These are phyloP conservation scores for Barnettozyma sp. DNA, from an alignment of 805 yeast species.

Conservation along the genomic window DNA sequence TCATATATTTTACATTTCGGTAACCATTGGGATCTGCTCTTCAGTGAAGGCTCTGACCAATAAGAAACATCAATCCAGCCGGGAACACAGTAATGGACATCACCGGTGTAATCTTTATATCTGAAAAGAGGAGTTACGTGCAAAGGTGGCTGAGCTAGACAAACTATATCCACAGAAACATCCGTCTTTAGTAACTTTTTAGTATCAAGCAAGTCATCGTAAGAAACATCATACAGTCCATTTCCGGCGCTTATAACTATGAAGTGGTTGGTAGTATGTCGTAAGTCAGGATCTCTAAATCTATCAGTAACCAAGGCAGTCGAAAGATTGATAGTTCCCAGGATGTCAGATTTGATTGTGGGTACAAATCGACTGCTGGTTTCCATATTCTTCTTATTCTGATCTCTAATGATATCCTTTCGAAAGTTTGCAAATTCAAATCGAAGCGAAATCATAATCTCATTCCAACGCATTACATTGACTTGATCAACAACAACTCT, in stretches of 20 bases:
- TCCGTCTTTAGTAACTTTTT: conserved; percentile 71
- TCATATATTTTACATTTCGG: conserved; percentile 94
- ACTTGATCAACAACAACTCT: conserved; percentile 95
- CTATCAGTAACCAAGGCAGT: conserved; percentile 70
- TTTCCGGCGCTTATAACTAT: conserved; percentile 87
- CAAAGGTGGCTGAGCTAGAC: conserved; percentile 84
- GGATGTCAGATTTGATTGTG: conserved; percentile 79
- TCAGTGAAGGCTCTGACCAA: conserved; percentile 52
- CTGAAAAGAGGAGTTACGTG: conserved; percentile 89
- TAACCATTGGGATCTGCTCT: conserved; percentile 59
- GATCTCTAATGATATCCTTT: conserved; percentile 54
- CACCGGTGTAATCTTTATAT: conserved; percentile 45
- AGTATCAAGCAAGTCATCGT: conserved; percentile 64
- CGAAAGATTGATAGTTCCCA: conserved; percentile 84
- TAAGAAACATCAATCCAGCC: conserved; percentile 94
- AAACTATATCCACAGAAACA: conserved; percentile 80
- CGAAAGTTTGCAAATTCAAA: conserved; percentile 80
- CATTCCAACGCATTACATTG: conserved; percentile 81
- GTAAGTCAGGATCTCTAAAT: conserved; percentile 75
- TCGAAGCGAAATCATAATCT: conserved; percentile 81
- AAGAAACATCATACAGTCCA: conserved; percentile 89
- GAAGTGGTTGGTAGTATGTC: conserved; percentile 88
- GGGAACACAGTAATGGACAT: conserved; percentile 72
- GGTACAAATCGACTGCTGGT: conserved; percentile 55
- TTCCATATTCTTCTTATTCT: conserved; percentile 31